Base-by-base conservation (phyloP, 2,329 filamentous ascomycete species). In the Celoporthe dispersa region DNA sequence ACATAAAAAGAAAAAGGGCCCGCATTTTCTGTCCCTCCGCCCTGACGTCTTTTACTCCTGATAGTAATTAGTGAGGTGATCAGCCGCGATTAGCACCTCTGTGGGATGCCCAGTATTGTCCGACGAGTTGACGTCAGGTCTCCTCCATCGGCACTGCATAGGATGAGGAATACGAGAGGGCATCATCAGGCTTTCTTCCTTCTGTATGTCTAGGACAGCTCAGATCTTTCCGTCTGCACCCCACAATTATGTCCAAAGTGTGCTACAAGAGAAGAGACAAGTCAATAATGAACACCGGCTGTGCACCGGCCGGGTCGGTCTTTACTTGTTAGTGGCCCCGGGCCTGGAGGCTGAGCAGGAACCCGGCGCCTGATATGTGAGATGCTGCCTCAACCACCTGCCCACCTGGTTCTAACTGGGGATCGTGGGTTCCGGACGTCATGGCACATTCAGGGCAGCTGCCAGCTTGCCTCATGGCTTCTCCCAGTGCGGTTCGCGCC, bases 1-100 rank as follows among this genome's bases (percentile, higher is more conserved):
- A 67, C 65, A 67, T 67, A 22, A 59, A 51, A 60, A 59, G 22
- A 35, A 2, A 44, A n/a, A 41, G n/a, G 12, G 16, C 55, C 55
- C 55, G 65, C 22, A 44, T 44, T 67, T 37, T 31, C 9, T 66
- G 37, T 39, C 37, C 22, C 51, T 61, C 65, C 55, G 41, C 35
- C 25, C 39, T 48, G 44, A 35, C 55, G 31, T 51, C 55, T n/a
- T 31, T 57, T 57, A 28, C 28, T 31, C 3, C 44, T 57, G 53
- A 57, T 57, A 57, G 53, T 57, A 57, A n/a, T n/a, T n/a, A 41
- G n/a, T n/a, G 14, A n/a, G 28, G 25, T 14, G 28, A 31, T 16
- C 53, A 19, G 16, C 53, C 11, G 31, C 19, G 33, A 35, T 60
- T 35, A 33, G 57, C 31, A 11, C 57, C 57, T 60, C 33, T 33